Base-by-base conservation (phyloP, 108 stramenopile species). In the Aureococcus anophagefferens region DNA sequence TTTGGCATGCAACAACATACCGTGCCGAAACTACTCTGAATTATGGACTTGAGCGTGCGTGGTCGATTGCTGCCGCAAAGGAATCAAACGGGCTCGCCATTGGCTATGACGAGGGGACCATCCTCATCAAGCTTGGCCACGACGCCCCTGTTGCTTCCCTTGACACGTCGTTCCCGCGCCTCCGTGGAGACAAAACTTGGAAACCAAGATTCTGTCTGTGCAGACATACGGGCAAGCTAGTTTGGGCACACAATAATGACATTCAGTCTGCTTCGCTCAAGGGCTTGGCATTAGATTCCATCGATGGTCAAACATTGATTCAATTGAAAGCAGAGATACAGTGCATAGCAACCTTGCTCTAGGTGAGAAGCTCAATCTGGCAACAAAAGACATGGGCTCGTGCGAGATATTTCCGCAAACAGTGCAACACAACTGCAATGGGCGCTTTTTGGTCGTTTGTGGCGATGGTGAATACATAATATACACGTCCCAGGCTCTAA, bases 391-490 rank as follows among this genome's bases (percentile, higher is more conserved):
- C 78, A 79, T 99, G 66, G 98, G 98, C 31, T 83, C 94, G 29
- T 92, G 91, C 71, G 98, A 99, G 74, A 78, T 97, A 33, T 96
- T 91, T 75, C 96, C 98, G 31, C 94, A 96, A 72, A 85, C 78
- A 69, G 83, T 99, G 28, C 81, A 76, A 76, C 98, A 99, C 88
- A 99, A 99, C 82, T 96, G 94, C 87, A 99, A 99, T 73, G 98
- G 98, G 18, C 92, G 94, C 40, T 99, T 99, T 81, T 79, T 97
- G 59, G 91, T 91, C 67, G 96, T 96, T 15, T 95, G 94, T 69
- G 98, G 96, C 30, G 98, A 99, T 81, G 95, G 95, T n/a, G 98
- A 99, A 80, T 99, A 95, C 82, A 96, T 99, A 76, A 96, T 99
- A 74, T 99, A 99, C 83, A 99, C 98, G 13, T 83, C 96, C 30